Conservation (phyloP, 495 filamentous ascomycete genomes). For the Neurospora sp. region DNA sequence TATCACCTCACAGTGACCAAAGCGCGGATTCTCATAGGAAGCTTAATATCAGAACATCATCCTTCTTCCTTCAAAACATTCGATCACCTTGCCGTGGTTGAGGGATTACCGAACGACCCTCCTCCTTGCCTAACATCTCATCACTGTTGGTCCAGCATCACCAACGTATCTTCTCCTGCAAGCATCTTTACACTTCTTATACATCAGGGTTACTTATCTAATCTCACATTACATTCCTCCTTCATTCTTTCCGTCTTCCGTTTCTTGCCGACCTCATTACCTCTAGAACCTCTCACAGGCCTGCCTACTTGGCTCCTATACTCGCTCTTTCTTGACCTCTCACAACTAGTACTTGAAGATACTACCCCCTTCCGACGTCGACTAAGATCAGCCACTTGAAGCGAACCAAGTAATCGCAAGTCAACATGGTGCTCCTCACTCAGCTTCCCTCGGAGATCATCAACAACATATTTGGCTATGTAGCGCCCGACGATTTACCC, state of each 20-base stretch:
- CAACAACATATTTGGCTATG: conserved; percentile 41
- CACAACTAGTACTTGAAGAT: not conserved
- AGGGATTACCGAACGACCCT: not conserved
- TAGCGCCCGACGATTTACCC: conserved; percentile 44
- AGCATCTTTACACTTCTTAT: not conserved
- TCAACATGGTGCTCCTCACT: conserved; percentile 21
- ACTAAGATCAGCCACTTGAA: not conserved
- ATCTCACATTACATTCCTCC: not conserved
- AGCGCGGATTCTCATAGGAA: not conserved
- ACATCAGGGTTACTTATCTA: not conserved
- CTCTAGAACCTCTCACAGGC: not conserved
- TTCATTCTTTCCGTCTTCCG: not conserved
- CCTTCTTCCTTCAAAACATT: not conserved
- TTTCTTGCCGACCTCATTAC: not conserved
- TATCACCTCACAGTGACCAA: not conserved
- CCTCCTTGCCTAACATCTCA: not conserved
- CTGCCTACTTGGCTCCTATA: not conserved
- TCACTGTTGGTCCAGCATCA: not conserved
- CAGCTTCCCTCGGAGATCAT: conserved; percentile 49
- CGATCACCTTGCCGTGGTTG: not conserved
- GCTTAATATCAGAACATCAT: not conserved
- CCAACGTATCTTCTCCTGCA: not conserved
- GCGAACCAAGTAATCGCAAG: not conserved
- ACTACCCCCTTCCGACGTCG: not conserved
- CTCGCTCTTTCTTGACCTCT: not conserved